Evolutionary conservation across 2,329 filamentous ascomycete species (phyloP).

Genomic region (Pseudogymnoascus sp.): DNA sequence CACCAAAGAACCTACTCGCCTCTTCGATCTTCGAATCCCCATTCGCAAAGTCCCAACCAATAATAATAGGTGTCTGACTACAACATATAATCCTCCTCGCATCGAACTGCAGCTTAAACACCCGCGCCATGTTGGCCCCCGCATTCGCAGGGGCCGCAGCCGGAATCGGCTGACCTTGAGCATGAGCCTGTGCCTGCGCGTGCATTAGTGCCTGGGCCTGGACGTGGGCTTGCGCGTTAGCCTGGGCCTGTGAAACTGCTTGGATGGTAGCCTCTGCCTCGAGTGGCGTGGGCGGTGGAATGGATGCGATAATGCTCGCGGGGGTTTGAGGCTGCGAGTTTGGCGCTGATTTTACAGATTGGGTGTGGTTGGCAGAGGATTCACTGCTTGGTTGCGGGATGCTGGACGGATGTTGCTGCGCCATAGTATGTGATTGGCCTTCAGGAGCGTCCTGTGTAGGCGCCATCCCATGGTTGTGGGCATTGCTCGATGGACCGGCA

Average conservation of each 20-base stretch:
- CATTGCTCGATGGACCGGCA: background rate
- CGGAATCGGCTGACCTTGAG: constrained; percentile 16
- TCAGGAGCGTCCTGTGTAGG: background rate
- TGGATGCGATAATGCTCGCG: background rate
- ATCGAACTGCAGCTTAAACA: constrained; percentile 97
- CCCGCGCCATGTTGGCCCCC: constrained; percentile 43
- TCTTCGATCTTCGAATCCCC: constrained; percentile 72
- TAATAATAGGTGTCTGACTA: constrained; percentile 81
- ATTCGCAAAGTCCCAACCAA: constrained; percentile 96
- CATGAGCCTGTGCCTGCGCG: constrained; percentile 31
- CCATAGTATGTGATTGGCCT: background rate
- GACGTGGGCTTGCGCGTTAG: background rate
- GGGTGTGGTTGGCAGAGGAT: background rate
- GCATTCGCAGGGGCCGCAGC: constrained; percentile 2
- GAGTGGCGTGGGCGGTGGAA: background rate
- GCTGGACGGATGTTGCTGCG: background rate
- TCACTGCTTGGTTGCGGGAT: background rate
- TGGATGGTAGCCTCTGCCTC: background rate
- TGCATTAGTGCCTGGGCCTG: constrained; percentile 17
- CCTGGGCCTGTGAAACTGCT: background rate
- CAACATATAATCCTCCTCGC: constrained; percentile 89
- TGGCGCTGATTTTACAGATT: background rate
- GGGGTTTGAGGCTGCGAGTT: background rate
- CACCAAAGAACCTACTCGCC: constrained; percentile 67
- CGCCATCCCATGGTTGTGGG: background rate